Evolutionary conservation across 345 rosid species (phyloP).

Genomic region (Hibiscus syriacus): DNA sequence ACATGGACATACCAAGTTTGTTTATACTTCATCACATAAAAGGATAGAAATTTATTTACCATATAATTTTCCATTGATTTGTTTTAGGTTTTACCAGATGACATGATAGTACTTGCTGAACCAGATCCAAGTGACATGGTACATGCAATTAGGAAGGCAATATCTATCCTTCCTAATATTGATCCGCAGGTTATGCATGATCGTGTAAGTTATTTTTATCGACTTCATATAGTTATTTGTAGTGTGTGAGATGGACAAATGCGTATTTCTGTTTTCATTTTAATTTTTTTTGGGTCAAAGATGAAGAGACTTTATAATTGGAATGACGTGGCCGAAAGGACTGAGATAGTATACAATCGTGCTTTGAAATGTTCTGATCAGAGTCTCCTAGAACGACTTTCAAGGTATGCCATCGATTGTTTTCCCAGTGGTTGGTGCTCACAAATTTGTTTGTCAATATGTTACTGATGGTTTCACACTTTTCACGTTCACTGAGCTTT

Average conservation of each 20-base stretch:
- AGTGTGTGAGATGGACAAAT: neutral
- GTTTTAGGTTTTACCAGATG: conserved; percentile 83
- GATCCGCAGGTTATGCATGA: conserved; percentile 84
- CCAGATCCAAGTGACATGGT: conserved; percentile 97
- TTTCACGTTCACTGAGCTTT: neutral
- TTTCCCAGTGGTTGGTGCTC: neutral
- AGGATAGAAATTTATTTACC: neutral
- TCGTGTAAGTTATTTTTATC: conserved; percentile 40
- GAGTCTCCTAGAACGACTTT: conserved; percentile 48
- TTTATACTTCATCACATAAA: neutral
- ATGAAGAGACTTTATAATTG: conserved; percentile 86
- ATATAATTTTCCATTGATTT: neutral
- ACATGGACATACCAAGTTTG: neutral
- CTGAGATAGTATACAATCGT: conserved; percentile 78
- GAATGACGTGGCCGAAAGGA: conserved; percentile 94
- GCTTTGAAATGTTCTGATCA: conserved; percentile 68
- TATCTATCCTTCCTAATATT: conserved; percentile 68
- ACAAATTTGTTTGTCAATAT: neutral
- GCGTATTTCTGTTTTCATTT: neutral
- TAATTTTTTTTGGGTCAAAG: conserved; percentile 16
- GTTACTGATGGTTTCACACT: neutral
- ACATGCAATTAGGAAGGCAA: conserved; percentile 65
- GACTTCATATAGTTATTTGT: neutral
- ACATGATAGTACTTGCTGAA: conserved; percentile 91
- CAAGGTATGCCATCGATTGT: conserved; percentile 37